These are phyloP conservation scores for Amanita rimosa DNA, from an alignment of 768 basidiomycete genomes.

Conservation along the genomic window DNA sequence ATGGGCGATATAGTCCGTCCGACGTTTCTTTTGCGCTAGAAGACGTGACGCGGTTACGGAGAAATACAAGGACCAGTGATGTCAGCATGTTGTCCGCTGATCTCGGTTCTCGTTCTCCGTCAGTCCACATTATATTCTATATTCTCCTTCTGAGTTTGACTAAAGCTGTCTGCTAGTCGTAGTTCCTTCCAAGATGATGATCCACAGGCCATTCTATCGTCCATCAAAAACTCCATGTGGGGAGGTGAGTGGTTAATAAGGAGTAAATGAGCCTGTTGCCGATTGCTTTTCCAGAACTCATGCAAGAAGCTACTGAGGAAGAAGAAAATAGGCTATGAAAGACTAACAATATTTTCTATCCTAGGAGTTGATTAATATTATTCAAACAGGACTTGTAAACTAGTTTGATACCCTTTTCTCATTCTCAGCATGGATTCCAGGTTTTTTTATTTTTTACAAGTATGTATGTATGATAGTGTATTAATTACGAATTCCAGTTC, in stretches of 20 bases:
- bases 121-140: slow-evolving; percentile 14
- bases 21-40: slow-evolving; percentile 39
- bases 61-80: slow-evolving; percentile 45
- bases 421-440: background rate
- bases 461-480: too few species aligned
- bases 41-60: slow-evolving; percentile 34
- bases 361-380: background rate
- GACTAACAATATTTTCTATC: background rate
- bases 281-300: slow-evolving; percentile 14
- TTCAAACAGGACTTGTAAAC: background rate
- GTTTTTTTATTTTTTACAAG: too few species aligned
- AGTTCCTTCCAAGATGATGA: slow-evolving; percentile 31
- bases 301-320: slow-evolving; percentile 19
- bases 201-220: slow-evolving; percentile 37
- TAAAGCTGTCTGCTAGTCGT: slow-evolving; percentile 16
- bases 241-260: slow-evolving; percentile 36
- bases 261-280: background rate
- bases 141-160: background rate
- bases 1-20: slow-evolving; percentile 24
- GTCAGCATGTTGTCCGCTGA: slow-evolving; percentile 50
- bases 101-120: slow-evolving; percentile 37
- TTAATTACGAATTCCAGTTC: too few species aligned
- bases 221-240: slow-evolving; percentile 63
- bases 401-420: background rate
- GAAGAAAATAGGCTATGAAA: slow-evolving; percentile 11